Percentiles rank a stretch among this genome's conserved stretches.
These are phyloP conservation scores for Martiniozyma asiatica DNA, from an alignment of 1,139 yeast genomes.

Conservation along the genomic window DNA sequence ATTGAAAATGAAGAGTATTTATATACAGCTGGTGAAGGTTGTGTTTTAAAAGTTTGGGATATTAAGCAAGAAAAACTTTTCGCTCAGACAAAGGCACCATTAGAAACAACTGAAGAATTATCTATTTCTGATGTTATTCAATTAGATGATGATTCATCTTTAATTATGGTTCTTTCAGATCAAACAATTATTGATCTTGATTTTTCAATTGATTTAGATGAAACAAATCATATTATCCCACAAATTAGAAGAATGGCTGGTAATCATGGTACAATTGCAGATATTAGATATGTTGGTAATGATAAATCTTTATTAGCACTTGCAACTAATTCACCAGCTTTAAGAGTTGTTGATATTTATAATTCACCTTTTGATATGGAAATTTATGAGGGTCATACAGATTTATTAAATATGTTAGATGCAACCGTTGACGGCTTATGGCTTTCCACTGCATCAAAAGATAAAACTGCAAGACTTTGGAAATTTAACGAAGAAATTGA, in stretches of 20 bases:
- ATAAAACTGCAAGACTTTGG: constrained; percentile 79
- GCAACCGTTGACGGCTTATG: constrained; percentile 69
- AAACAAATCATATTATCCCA: constrained; percentile 25
- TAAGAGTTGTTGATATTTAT: constrained; percentile 53
- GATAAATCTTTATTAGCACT: constrained; percentile 45
- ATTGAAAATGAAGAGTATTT: constrained; percentile 28
- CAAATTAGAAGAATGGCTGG: constrained; percentile 61
- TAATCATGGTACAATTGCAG: constrained; percentile 93
- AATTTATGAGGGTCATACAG: constrained; percentile 71
- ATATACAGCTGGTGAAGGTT: constrained; percentile 77
- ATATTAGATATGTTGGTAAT: constrained; percentile 67
- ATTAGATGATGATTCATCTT: constrained; percentile 15
- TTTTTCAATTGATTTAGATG: constrained; percentile 20
- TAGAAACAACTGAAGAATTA: constrained; percentile 55
- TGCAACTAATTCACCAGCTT: constrained; percentile 91
- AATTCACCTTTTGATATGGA: constrained; percentile 47
- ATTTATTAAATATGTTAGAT: constrained; percentile 72
- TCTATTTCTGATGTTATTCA: constrained; percentile 46
- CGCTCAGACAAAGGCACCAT: constrained; percentile 37
- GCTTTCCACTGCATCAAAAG: constrained; percentile 93
- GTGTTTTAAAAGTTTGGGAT: constrained; percentile 54
- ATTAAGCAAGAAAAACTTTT: constrained; percentile 26
- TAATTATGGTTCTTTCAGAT: constrained; percentile 56
- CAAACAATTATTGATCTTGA: constrained; percentile 61
- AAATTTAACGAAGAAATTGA: constrained; percentile 31